phyloP scores from a whole-genome alignment of 192 early-diverging fungal species.

The Rhizoclosmatium globosum region DNA sequence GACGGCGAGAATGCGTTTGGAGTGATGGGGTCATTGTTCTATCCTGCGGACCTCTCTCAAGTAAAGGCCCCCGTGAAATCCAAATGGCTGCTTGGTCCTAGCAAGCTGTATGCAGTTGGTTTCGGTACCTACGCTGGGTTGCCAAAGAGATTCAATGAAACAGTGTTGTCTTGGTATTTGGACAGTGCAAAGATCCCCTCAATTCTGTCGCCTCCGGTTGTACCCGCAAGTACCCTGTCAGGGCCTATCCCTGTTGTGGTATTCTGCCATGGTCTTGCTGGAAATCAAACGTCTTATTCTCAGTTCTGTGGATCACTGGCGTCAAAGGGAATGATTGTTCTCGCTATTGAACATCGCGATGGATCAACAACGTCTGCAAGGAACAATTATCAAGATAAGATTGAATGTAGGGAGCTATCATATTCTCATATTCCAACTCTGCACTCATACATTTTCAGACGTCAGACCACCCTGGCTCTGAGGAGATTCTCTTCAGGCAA shows the following conservation, averaged over 20 bases:
- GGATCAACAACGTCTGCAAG: constrained; percentile 11
- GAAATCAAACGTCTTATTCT: constrained; percentile 34
- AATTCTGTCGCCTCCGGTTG: constrained; percentile 16
- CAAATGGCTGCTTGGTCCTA: constrained; percentile 46
- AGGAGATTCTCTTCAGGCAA: constrained; percentile 1
- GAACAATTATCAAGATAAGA: constrained; percentile 23
- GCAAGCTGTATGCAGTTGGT: constrained; percentile 46
- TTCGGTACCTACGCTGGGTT: constrained; percentile 47
- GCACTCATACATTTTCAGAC: not conserved
- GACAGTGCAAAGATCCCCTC: constrained; percentile 36
- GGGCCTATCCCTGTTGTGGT: constrained; percentile 6
- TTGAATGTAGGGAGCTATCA: not conserved
- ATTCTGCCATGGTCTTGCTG: constrained; percentile 16
- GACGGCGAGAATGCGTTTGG: constrained; percentile 26
- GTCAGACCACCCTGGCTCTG: not conserved
- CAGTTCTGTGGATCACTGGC: constrained; percentile 13
- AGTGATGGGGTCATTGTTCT: constrained; percentile 47
- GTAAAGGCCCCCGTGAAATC: not conserved
- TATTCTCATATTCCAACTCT: no score
- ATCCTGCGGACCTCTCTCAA: constrained; percentile 39
- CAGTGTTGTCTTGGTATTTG: constrained; percentile 37
- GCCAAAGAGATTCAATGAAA: constrained; percentile 30
- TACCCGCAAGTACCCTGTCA: not conserved
- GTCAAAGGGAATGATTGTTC: constrained; percentile 17
- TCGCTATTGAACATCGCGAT: constrained; percentile 34